These are phyloP conservation scores for Eimeria praecox DNA, from an alignment of 169 alveolate genomes.

Conservation along the genomic window DNA sequence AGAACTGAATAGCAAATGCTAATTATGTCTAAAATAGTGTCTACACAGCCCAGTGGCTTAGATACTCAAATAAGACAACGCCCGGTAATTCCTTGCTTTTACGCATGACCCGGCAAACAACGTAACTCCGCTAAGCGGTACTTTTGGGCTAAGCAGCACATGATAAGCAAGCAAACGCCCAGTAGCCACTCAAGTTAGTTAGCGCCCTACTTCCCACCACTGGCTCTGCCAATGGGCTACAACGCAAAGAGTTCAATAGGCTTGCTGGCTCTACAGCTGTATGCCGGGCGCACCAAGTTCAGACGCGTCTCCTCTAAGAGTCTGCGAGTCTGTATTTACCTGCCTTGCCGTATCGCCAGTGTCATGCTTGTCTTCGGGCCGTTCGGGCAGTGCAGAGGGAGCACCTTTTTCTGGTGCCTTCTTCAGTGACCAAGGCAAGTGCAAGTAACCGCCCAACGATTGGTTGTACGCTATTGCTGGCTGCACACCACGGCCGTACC, in stretches of 20 bases:
- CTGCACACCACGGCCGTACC: slow-evolving; percentile 75
- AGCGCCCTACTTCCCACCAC: neutral
- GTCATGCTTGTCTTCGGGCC: neutral
- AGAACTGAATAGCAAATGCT: neutral
- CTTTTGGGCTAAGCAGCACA: neutral
- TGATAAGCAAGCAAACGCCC: too few relatives aligned
- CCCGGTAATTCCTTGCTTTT: neutral
- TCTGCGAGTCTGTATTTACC: neutral
- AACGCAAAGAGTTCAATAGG: neutral
- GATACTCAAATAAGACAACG: neutral
- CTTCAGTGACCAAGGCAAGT: slow-evolving; percentile 66
- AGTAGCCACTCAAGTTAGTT: neutral
- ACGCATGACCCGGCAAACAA: neutral
- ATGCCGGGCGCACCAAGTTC: neutral
- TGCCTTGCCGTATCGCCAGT: neutral
- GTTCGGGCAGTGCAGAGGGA: neutral
- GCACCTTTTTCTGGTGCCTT: slow-evolving; percentile 1
- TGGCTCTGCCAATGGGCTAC: neutral
- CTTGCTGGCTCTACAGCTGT: neutral
- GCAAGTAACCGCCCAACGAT: slow-evolving; percentile 13
- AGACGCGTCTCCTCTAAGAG: neutral
- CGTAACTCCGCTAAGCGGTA: neutral
- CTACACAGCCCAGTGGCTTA: neutral
- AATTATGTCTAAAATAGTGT: neutral
- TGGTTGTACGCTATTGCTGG: slow-evolving; percentile 42